Evolutionary conservation across 2,329 filamentous ascomycete species (phyloP), one percentile per base, ranked within the genome.

Genomic region (Hirsutella rhossiliensis): DNA sequence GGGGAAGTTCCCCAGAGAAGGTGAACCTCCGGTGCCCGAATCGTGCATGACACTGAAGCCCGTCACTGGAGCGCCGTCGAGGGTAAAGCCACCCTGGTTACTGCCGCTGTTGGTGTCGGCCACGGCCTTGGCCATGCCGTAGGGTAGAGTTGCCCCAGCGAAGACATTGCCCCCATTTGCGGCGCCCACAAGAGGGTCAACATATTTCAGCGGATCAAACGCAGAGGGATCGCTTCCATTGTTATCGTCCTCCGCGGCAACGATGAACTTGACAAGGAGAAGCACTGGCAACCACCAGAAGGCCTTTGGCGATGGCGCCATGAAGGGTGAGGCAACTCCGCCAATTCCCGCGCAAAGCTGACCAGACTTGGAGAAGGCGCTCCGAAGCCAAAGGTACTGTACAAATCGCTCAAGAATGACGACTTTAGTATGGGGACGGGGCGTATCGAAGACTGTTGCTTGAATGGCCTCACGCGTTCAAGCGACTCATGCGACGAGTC

Each of bases 1-100:
- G 0, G 84, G 79, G 43, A 87, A 87, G 54, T 85, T 86, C 13
- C 82, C 84, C 15, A 87, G 62, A 4, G 79, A 85, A 0, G 82
- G 76, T 1, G 62, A 60, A 8, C 69, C 68, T 19, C 76, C 76
- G 0, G 74, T 78, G 1, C 75, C 75, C 2, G 71, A 75, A 53
- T 79, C 76, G 54, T 78, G 75, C 63, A 78, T 66, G 32, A 71
- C 66, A 12, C 71, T 75, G 58, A 78, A 79, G 13, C 76, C 77
- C 5, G 66, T 68, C 31, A 78, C 67, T 1, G 63, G 60, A 17
- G 60, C 60, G 38, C 61, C 63, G 43, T 78, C 72, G 6, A 75
- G 64, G 0, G 72, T 69, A 54, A 78, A 79, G 11, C 75, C 74
- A 27, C 74, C 74, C 51, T 78, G 74, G 44, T 75, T 76, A 48